phyloP scores from a whole-genome alignment of 805 yeast species.

The Debaryomyces hansenii region DNA sequence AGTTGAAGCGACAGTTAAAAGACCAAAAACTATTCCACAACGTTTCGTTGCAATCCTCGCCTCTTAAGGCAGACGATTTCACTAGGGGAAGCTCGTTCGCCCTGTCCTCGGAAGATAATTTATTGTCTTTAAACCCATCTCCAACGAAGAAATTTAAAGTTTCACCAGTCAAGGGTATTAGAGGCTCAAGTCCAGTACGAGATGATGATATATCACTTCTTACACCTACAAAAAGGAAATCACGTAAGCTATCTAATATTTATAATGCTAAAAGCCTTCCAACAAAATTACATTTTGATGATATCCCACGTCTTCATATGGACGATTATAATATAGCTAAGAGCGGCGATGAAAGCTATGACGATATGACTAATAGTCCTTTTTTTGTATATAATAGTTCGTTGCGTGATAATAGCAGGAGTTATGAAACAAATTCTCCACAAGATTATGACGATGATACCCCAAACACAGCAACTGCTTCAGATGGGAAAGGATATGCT shows the following conservation, averaged over 20 bases:
- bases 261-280: background rate
- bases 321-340: too few species aligned
- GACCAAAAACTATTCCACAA: constrained; percentile 14
- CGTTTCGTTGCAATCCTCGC: constrained; percentile 5
- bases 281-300: background rate
- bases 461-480: background rate
- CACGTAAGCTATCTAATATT: background rate
- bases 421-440: background rate
- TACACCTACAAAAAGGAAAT: constrained; percentile 1
- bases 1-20: constrained; percentile 18
- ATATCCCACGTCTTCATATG: background rate
- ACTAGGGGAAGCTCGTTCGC: background rate
- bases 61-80: constrained; percentile 1
- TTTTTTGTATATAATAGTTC: background rate
- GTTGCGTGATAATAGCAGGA: background rate
- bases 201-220: background rate
- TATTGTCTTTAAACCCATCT: constrained; percentile 26
- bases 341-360: too few species aligned
- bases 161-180: constrained; percentile 1
- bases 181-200: constrained; percentile 1
- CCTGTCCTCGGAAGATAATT: constrained; percentile 18
- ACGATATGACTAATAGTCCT: background rate
- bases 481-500: background rate
- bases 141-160: constrained; percentile 24
- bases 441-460: background rate